Evolutionary conservation across 2,329 filamentous ascomycete genomes (phyloP), one percentile per base, ranked within the genome.

Genomic region (Didymella pinodella): DNA sequence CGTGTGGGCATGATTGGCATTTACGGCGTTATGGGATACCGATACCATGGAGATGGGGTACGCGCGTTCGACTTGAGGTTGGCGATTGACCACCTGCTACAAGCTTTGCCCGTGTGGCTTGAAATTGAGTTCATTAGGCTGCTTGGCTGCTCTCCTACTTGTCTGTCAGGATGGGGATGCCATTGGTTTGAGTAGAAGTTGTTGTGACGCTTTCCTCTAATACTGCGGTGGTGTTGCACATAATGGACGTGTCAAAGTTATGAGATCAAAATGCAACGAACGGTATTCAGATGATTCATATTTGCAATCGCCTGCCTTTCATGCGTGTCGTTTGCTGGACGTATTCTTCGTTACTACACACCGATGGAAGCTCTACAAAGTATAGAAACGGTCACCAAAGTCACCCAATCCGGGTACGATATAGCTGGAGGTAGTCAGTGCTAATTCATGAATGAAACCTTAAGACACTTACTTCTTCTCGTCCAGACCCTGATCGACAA

Each of bases 301-400:
- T 14, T 22, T 14, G 38, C 7, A 10, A 10, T 14, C n/a, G 14
- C 16, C 2, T 28, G 26, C 41, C 14, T 44, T 8, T 43, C 40
- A 43, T 28, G 41, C 8, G n/a, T 44, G 3, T 41, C 5, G 12
- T 44, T 7, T 10, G 25, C 28, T 44, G 22, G 22, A 8, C 14
- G 25, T 14, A 7, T 4, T 26, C 25, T n/a, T 28, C 25, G 14
- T 20, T 44, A 5, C 41, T 28, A 28, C n/a, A 16, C 14, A 25
- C 28, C 3, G 10, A 28, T 44, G 22, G 31, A 16, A 16, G 31
- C 25, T 45, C 41, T 82, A 97, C 78, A 97, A 86, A 55, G 94
- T 97, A 78, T 97, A 98, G 79, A 95, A 98, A 65, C 94, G 85
- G 77, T 98, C 94, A 60, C 94, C 94, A 78, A 98, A 98, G 77